Percentiles rank a stretch among this genome's conserved stretches.
Evolutionary conservation across 2,329 filamentous ascomycete genomes (phyloP).

Genomic region (Aspergillus brunneoviolaceus): DNA sequence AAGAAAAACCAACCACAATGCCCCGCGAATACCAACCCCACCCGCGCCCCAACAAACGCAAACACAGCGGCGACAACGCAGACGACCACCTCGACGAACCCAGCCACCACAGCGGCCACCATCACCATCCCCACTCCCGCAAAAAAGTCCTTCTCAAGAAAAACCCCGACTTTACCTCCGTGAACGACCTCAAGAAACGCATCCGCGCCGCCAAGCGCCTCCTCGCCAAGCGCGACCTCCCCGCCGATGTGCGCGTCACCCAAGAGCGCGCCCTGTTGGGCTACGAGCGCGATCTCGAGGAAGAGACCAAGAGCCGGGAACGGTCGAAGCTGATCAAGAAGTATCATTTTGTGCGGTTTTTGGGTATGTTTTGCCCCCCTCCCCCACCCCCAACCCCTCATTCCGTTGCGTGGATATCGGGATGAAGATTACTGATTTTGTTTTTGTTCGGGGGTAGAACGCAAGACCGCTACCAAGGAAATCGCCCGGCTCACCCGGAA

Average conservation of each 20-base stretch:
- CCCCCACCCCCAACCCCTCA: not conserved
- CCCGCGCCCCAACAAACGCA: slow-evolving; percentile 28
- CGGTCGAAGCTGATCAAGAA: slow-evolving; percentile 58
- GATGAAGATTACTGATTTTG: not conserved
- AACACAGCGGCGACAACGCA: slow-evolving; percentile 27
- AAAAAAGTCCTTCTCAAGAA: slow-evolving; percentile 29
- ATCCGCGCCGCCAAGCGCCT: slow-evolving; percentile 58
- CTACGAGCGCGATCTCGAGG: slow-evolving; percentile 56
- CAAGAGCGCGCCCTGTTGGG: slow-evolving; percentile 60
- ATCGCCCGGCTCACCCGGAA: slow-evolving; percentile 37
- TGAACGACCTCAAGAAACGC: slow-evolving; percentile 55
- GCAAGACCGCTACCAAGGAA: slow-evolving; percentile 44
- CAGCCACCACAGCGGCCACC: slow-evolving; percentile 14
- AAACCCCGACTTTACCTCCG: slow-evolving; percentile 33
- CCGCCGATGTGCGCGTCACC: slow-evolving; percentile 56
- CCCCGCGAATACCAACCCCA: slow-evolving; percentile 17
- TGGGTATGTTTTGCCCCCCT: slow-evolving; percentile 41
- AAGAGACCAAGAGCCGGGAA: slow-evolving; percentile 50
- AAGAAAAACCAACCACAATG: slow-evolving; percentile 8
- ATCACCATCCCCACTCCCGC: slow-evolving; percentile 5
- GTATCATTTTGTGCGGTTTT: slow-evolving; percentile 67
- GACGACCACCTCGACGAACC: slow-evolving; percentile 19
- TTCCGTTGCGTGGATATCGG: too few relatives aligned
- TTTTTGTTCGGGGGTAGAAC: slow-evolving; percentile 28
- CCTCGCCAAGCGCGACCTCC: slow-evolving; percentile 50